Evolutionary conservation across 2,329 filamentous ascomycete species (phyloP), one percentile per base, ranked within the genome.

Genomic region (Pestalotiopsis sp.): DNA sequence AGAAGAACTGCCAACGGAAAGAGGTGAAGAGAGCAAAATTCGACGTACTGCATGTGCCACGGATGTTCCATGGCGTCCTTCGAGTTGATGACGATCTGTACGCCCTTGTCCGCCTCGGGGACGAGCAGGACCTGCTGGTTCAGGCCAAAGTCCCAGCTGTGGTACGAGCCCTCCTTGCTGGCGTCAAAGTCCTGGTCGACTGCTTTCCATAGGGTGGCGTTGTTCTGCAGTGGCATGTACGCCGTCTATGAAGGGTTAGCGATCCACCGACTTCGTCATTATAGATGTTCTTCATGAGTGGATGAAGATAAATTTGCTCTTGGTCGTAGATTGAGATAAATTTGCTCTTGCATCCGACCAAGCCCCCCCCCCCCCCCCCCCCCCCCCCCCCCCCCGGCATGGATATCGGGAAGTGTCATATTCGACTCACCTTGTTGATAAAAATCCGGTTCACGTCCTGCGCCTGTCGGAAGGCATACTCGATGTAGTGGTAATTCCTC

Each of bases 11-110:
- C 1, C 27, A 57, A 39, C 27, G 17, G 4, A 9, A 20, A 56
- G 49, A 41, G 59, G 31, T 17, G 36, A 6, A 58, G 66, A 27
- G 52, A 23, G 23, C 23, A 23, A 23, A 27, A 57, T 3, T 20
- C 23, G 3, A 11, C 75, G 68, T 64, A 80, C 76, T 82, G 80
- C 68, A 82, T 70, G 66, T 82, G 80, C 74, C 79, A 82, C 2
- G 80, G 80, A 67, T 81, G 80, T 69, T 80, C 78, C 80, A 81
- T 81, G 49, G 74, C 77, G 70, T 81, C 80, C 23, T 72, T 71
- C 20, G 78, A 80, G 70, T 80, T 82, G 65, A 82, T 79, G 36
- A 78, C 79, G 38, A 82, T 73, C 71, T 81, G 78, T 0, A 76
- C 78, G 0, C 76, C 76, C 57, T 72, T 71, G 68, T 74, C 69